Base-by-base conservation (phyloP, 176 grass and related monocot species). In the Pontederia paniculata region DNA sequence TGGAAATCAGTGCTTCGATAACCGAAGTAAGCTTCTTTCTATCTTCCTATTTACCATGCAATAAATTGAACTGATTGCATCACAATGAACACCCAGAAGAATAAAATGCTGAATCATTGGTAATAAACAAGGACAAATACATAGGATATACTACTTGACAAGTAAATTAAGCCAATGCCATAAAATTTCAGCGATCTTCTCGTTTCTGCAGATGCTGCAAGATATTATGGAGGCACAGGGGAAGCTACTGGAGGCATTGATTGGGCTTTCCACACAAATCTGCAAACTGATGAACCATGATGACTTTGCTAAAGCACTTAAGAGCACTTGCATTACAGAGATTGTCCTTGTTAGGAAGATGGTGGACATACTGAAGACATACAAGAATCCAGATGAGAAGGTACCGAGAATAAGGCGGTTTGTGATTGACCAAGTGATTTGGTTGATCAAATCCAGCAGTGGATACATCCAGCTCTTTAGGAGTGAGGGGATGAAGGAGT, bases 381-480 rank as follows among this genome's bases (percentile, higher is more conserved):
- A 91, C 68, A 45, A 14, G 18, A 44, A 55, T 56, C 88, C 82
- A 28, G 77, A 77, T 18, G 80, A 74, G 63, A 63, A 55, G 51
- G 76, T 79, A 50, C 88, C 82, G 1, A 44, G 69, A 74, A 62
- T 91, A 18, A 65, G 88, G 23, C 50, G 78, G 63, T 86, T 70
- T 64, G 45, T 74, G 17, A 58, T 86, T 14, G 82, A 86, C 23
- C 78, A 81, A 47, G 68, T 58, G 10, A 69, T 74, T 45, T 71
- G 60, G 56, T 28, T 83, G 75, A 65, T 91, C 69, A 23, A 57
- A 42, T 44, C 13, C 42, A 59, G 9, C 9, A 6, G 21, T 0
- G 0, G 15, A 13, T 59, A 54, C 16, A n/a, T 62, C 7, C 63
- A 59, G 52, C 3, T 55, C 43, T 73, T 86, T 62, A 68, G 50